Evolutionary conservation across 352 stramenopile genomes (phyloP).

Genomic region (Phytophthora hybrid): DNA sequence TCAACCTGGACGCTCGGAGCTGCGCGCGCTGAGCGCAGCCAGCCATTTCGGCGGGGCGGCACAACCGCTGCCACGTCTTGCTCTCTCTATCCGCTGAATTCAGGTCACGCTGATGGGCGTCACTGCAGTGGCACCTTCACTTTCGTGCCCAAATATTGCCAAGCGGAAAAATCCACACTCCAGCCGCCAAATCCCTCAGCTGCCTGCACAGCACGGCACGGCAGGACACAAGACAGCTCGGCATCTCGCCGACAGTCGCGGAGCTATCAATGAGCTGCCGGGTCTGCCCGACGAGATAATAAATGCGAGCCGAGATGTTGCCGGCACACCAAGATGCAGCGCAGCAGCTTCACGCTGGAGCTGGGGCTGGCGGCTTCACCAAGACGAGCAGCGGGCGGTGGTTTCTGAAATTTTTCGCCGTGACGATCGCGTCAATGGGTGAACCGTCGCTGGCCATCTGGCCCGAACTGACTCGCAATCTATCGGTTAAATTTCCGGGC

Average conservation of each 20-base stretch:
- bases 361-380: slow-evolving; percentile 7
- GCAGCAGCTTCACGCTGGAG: too few species aligned
- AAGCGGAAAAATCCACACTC: slow-evolving; percentile 37
- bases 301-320: not conserved
- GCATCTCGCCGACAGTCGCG: not conserved
- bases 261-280: not conserved
- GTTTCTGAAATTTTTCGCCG: slow-evolving; percentile 36
- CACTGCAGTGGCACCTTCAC: not conserved
- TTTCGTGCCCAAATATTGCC: slow-evolving; percentile 18
- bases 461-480: slow-evolving; percentile 41
- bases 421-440: slow-evolving; percentile 39
- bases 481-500: slow-evolving; percentile 35
- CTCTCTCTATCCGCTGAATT: slow-evolving; percentile 9
- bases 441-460: slow-evolving; percentile 34
- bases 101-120: slow-evolving; percentile 21
- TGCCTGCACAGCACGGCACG: not conserved
- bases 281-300: not conserved
- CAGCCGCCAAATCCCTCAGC: slow-evolving; percentile 14
- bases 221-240: too few species aligned
- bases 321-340: slow-evolving; percentile 1
- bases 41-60: slow-evolving; percentile 26
- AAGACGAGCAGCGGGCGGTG: slow-evolving; percentile 27
- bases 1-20: slow-evolving; percentile 13
- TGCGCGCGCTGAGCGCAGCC: slow-evolving; percentile 27
- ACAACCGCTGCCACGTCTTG: slow-evolving; percentile 4